Percentiles rank a stretch among this genome's conserved stretches.
Conservation (phyloP, 345 rosid genomes). For the Ceriops tagal region DNA sequence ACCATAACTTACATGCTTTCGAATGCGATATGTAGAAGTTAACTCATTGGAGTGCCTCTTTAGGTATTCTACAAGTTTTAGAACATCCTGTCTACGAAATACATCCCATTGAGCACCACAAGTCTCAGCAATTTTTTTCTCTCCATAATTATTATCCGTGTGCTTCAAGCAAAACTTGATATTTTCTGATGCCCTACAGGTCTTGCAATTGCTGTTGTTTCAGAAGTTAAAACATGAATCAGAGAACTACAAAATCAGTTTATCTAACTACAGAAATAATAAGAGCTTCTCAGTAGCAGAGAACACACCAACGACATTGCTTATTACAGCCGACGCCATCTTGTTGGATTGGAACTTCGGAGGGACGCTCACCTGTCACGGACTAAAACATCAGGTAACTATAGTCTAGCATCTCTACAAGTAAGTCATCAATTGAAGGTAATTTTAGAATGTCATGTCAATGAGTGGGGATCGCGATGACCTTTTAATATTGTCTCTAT, state of each 20-base stretch:
- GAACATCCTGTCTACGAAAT: conserved; percentile 83
- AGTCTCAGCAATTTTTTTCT: conserved; percentile 35
- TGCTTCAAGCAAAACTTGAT: conserved; percentile 24
- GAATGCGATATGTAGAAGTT: conserved; percentile 28
- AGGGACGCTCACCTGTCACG: conserved; percentile 46
- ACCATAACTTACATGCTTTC: conserved; percentile 49
- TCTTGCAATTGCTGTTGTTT: conserved; percentile 52
- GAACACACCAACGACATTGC: conserved; percentile 53
- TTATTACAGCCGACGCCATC: conserved; percentile 44
- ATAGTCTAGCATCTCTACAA: not conserved
- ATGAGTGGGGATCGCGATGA: conserved; percentile 16
- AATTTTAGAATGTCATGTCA: not conserved
- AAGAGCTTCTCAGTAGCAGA: conserved; percentile 17
- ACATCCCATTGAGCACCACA: conserved; percentile 93
- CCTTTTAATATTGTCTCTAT: conserved; percentile 69
- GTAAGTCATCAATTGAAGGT: not conserved
- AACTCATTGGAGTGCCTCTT: conserved; percentile 62
- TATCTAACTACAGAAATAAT: not conserved
- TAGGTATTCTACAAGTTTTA: conserved; percentile 71
- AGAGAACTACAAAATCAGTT: conserved; percentile 4
- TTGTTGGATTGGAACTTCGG: conserved; percentile 44
- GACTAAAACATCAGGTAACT: conserved; percentile 22
- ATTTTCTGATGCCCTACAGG: conserved; percentile 35
- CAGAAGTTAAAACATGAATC: conserved; percentile 27
- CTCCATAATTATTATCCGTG: conserved; percentile 28